phyloP scores from a whole-genome alignment of 768 basidiomycete genomes.

The Cystobasidium ongulense region DNA sequence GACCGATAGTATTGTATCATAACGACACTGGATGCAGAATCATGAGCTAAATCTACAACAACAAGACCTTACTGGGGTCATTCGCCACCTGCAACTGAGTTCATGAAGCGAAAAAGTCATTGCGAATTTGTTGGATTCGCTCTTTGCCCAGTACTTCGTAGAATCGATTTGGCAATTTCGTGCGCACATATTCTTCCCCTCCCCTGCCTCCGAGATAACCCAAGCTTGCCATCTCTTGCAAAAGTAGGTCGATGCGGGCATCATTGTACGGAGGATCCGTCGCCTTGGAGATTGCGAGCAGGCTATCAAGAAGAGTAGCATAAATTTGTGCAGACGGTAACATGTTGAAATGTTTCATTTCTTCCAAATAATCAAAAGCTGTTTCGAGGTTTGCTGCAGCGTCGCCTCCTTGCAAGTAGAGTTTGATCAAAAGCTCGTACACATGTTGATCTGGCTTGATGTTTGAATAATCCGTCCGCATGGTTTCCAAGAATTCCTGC shows the following conservation, averaged over 20 bases:
- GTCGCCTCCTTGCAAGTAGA: background rate
- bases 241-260: constrained; percentile 1
- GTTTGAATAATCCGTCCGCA: background rate
- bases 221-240: constrained; percentile 28
- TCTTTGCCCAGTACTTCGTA: background rate
- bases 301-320: background rate
- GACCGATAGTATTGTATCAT: background rate
- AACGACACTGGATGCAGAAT: background rate
- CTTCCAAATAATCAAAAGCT: constrained; percentile 30
- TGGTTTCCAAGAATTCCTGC: background rate
- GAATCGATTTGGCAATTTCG: background rate
- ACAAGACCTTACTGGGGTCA: background rate
- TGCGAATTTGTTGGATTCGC: background rate
- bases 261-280: background rate
- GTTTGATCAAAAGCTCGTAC: background rate
- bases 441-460: background rate
- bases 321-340: constrained; percentile 15
- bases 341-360: constrained; percentile 26
- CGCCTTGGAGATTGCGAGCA: background rate
- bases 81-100: background rate
- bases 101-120: background rate
- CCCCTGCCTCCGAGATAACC: constrained; percentile 7
- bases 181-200: background rate
- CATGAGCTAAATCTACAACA: background rate
- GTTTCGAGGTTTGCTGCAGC: background rate